phyloP scores from a whole-genome alignment of 352 stramenopile genomes.

The Discostella stelligera region DNA sequence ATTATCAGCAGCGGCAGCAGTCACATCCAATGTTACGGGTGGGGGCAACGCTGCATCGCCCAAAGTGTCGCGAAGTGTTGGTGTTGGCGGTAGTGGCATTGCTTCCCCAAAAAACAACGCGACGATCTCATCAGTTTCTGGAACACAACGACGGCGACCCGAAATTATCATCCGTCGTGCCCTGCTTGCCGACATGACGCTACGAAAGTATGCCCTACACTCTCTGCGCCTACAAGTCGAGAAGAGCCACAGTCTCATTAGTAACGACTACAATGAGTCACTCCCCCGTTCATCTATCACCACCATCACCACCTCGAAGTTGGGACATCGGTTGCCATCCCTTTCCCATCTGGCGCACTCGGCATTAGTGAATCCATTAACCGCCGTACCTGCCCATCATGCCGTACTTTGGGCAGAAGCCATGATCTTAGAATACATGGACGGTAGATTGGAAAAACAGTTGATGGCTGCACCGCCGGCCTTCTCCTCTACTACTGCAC shows the following conservation, averaged over 20 bases:
- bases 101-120: background rate
- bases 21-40: background rate
- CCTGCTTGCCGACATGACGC: constrained; percentile 56
- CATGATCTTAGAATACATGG: constrained; percentile 74
- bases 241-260: background rate
- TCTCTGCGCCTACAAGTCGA: background rate
- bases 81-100: background rate
- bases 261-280: background rate
- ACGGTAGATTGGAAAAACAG: constrained; percentile 31
- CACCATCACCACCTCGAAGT: background rate
- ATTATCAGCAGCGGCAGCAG: background rate
- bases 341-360: constrained; percentile 66
- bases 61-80: background rate
- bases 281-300: background rate
- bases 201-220: constrained; percentile 52
- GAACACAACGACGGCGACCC: background rate
- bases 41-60: no score
- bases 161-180: constrained; percentile 60
- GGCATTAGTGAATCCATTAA: constrained; percentile 67
- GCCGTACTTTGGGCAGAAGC: constrained; percentile 69
- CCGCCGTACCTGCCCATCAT: constrained; percentile 46
- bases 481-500: no score
- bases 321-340: constrained; percentile 62
- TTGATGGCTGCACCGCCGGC: background rate
- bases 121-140: background rate